These are phyloP conservation scores for Colletotrichum coccodes DNA, from an alignment of 2,329 filamentous ascomycete genomes.

Conservation along the genomic window DNA sequence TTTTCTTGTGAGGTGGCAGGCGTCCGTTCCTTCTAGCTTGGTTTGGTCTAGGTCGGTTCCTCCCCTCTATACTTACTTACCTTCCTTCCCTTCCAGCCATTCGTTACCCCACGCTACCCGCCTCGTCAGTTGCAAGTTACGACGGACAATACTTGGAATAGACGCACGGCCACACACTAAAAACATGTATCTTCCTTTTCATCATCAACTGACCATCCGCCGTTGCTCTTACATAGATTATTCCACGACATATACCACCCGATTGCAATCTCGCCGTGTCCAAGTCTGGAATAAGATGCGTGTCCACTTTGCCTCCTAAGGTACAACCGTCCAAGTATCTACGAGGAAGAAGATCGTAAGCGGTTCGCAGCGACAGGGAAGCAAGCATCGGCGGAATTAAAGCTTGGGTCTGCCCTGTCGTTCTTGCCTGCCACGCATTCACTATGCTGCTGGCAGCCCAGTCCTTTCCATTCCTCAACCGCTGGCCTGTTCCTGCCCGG, in stretches of 20 bases:
- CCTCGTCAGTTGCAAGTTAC: not conserved
- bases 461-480: not conserved
- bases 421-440: conserved; percentile 1
- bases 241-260: not conserved
- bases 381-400: not conserved
- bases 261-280: too few relatives aligned
- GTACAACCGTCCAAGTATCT: too few relatives aligned
- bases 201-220: not conserved
- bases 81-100: conserved; percentile 2
- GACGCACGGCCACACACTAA: not conserved
- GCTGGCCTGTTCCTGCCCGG: conserved; percentile 14
- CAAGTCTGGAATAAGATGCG: too few relatives aligned
- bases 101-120: conserved; percentile 6
- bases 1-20: conserved; percentile 26
- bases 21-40: too few relatives aligned
- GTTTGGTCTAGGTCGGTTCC: too few relatives aligned
- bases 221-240: not conserved
- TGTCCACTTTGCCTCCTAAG: not conserved
- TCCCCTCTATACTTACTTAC: too few relatives aligned
- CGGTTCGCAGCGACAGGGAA: conserved; percentile 9
- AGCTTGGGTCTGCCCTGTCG: not conserved
- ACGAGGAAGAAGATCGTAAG: conserved; percentile 3
- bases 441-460: not conserved
- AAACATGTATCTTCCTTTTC: not conserved
- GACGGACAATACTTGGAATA: not conserved